These are phyloP conservation scores for Paragyromitra xinjiangensis DNA, from an alignment of 495 filamentous ascomycete genomes.

Conservation along the genomic window DNA sequence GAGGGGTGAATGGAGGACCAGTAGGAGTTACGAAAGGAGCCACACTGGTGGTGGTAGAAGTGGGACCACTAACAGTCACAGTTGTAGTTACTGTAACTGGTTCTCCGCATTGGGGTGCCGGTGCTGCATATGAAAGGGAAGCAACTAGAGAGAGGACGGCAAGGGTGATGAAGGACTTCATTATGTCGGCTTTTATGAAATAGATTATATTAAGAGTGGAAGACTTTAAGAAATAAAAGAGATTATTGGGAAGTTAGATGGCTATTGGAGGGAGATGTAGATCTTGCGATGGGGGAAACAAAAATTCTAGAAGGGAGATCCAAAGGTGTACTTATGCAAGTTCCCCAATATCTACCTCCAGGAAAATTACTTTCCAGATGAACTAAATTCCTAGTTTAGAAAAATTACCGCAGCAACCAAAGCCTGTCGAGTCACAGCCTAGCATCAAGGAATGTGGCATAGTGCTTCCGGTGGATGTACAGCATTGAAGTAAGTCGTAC, in stretches of 20 bases:
- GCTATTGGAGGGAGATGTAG: not conserved
- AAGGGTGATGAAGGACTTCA: constrained; percentile 30
- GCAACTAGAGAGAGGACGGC: constrained; percentile 25
- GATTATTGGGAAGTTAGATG: not conserved
- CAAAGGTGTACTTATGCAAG: constrained; percentile 17
- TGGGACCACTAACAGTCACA: constrained; percentile 1
- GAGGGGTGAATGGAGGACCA: constrained; percentile 24
- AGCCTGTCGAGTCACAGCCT: not conserved
- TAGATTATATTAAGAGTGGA: not conserved
- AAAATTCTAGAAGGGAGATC: not conserved
- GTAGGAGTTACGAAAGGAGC: constrained; percentile 31
- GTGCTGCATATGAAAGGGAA: constrained; percentile 5
- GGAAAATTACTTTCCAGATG: not conserved
- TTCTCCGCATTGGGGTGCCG: not conserved
- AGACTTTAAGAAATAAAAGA: not conserved
- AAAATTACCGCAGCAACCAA: not conserved
- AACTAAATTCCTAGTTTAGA: not conserved
- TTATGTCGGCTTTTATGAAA: not conserved
- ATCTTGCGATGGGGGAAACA: constrained; percentile 15
- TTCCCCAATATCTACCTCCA: not conserved
- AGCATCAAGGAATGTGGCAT: not conserved
- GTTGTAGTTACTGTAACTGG: constrained; percentile 21
- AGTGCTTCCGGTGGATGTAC: not conserved
- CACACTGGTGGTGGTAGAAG: not conserved
- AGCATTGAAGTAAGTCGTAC: not conserved